These are phyloP conservation scores for Penicillium psychrosexuale DNA, from an alignment of 2,329 filamentous ascomycete genomes.

Conservation along the genomic window DNA sequence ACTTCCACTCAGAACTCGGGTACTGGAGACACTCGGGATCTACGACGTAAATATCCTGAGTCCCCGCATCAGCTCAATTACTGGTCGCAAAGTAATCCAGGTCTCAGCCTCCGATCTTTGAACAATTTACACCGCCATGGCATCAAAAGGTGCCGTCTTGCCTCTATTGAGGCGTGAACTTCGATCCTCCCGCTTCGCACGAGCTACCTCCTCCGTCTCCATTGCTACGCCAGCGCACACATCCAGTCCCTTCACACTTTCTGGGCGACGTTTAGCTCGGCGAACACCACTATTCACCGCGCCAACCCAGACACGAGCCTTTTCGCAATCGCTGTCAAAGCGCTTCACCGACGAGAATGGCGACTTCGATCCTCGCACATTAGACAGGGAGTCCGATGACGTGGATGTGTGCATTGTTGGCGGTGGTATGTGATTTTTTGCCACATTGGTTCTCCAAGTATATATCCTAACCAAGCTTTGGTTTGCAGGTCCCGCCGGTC, in stretches of 20 bases:
- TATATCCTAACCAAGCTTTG: slow-evolving; percentile 3
- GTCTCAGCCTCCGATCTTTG: not conserved
- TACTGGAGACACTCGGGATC: slow-evolving; percentile 13
- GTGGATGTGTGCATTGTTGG: slow-evolving; percentile 97
- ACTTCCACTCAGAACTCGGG: slow-evolving; percentile 23
- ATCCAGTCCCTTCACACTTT: slow-evolving; percentile 18
- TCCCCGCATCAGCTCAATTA: slow-evolving; percentile 7
- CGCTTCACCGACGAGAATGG: slow-evolving; percentile 50
- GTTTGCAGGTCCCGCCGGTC: slow-evolving; percentile 71
- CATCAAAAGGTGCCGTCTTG: slow-evolving; percentile 40
- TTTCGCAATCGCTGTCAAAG: slow-evolving; percentile 45
- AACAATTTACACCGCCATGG: slow-evolving; percentile 29
- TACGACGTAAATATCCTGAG: slow-evolving; percentile 3
- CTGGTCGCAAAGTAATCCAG: slow-evolving; percentile 9
- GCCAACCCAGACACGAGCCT: slow-evolving; percentile 38
- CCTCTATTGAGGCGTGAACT: slow-evolving; percentile 44
- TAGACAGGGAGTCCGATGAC: slow-evolving; percentile 86
- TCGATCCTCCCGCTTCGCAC: slow-evolving; percentile 31
- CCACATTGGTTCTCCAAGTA: not conserved
- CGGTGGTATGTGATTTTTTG: slow-evolving; percentile 57
- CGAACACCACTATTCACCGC: slow-evolving; percentile 23
- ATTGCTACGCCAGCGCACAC: slow-evolving; percentile 20
- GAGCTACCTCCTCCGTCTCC: slow-evolving; percentile 26
- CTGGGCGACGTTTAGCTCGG: slow-evolving; percentile 18
- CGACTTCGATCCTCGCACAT: slow-evolving; percentile 61